Evolutionary conservation across 768 basidiomycete species (phyloP), one percentile per base, ranked within the genome.

Genomic region (Calocybe cyanea): DNA sequence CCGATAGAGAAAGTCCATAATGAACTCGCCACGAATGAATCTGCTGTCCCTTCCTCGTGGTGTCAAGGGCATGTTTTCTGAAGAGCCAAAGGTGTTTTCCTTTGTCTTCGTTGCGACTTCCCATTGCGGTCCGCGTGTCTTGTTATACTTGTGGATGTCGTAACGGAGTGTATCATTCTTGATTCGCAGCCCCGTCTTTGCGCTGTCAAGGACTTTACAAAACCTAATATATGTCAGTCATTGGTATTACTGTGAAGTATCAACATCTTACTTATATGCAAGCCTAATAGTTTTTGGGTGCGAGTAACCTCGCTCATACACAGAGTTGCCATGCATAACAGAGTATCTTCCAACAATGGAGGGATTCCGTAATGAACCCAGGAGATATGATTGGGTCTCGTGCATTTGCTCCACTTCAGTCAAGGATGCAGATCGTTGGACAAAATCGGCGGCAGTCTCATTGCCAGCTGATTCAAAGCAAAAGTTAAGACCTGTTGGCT

Each of bases 141-240:
- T 61, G 57, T 3, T 55, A 28, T 5, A 28, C 6, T 11, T 11
- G 11, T 28, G 19, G 21, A 41, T 10, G 42, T 37, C 24, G 53
- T 47, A 10, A 41, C 45, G 46, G n/a, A 68, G 58, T 13, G 67
- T 56, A 0, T 63, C 54, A 0, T 56, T 58, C 5, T 56, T 55
- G 31, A 85, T 67, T 0, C 63, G 65, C 41, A 75, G 66, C 0
- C 84, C 84, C 7, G 78, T 80, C 53, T 87, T 87, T 7, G 73
- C 54, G 1, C 77, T 75, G 53, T 87, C 84, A 1, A 87, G 70
- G 9, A 77, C 66, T 33, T 70, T 72, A 48, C 75, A 71, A 46
- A 75, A 77, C 52, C 75, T 75, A 34, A 3, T 20, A 28, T n/a
- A 24, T 23, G 20, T 30, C 31, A 48, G 14, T 19, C 14, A n/a